Base-by-base conservation (phyloP, 2,329 filamentous ascomycete genomes). In the Sporothrix curviconia region DNA sequence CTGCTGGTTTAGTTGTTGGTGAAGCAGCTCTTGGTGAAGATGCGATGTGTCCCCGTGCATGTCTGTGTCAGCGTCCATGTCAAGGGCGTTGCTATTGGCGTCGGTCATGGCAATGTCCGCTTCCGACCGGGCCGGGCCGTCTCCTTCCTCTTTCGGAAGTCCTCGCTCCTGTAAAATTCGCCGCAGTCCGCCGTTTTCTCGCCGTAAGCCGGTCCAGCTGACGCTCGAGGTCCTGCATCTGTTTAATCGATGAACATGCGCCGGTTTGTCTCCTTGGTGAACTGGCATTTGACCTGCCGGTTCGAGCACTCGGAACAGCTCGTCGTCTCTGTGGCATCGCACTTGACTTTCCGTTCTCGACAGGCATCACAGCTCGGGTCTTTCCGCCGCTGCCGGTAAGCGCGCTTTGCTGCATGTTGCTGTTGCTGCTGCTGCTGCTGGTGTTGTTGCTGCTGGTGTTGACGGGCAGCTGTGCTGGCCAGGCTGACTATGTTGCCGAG, bases 241-340 rank as follows among this genome's bases (percentile, higher is more conserved):
- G 94, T 82, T 97, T 99, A 74, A 97, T 97, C 1, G 92, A 97
- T 17, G 94, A n/a, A 97, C 94, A 99, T 99, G 61, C 94, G 85
- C 59, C 94, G 83, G 70, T 99, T 99, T 12, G 94, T 99, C 73
- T 99, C 94, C 74, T 99, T 99, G 51, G 94, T 99, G 70, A 99
- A 99, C 68, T 97, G 92, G 69, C 94, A 99, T 71, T 95, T 95
- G 63, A 97, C 92, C 69, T 92, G 95, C 63, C 94, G 86, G 70
- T 92, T 96, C 4, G 90, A 94, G 74, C 94, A 99, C 73, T 99
- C 94, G 1, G 94, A 96, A 71, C 94, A 99, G 72, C 92, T 96
- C 11, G 89, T 86, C 17, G 90, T 96, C 70, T 97, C 94, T 15
- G 94, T 97, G 32, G 94, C 94, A 76, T 99, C 94, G 71, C 94